Conservation (phyloP, 148 eudicot genomes). For the Chenopodium berlandieri region DNA sequence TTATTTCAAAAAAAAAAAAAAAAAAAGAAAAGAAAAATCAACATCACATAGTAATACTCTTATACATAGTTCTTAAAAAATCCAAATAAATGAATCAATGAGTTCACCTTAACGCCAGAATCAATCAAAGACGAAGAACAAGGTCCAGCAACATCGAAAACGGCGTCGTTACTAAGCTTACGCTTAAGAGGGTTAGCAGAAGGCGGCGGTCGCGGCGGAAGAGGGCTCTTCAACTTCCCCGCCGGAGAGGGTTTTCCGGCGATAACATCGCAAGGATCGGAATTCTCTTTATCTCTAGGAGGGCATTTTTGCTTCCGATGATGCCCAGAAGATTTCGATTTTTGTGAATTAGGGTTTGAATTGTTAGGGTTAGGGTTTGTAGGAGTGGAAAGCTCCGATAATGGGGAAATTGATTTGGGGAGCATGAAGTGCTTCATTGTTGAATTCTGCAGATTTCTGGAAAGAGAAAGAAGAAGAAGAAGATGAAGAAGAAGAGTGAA, state of each 20-base stretch:
- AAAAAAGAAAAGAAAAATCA: too few species aligned
- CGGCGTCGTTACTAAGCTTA: slow-evolving; percentile 24
- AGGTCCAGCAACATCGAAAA: slow-evolving; percentile 11
- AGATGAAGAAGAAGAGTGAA: slow-evolving; percentile 9
- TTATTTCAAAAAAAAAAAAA: not conserved
- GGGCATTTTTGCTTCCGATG: slow-evolving; percentile 48
- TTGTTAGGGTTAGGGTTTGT: slow-evolving; percentile 40
- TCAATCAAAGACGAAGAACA: slow-evolving; percentile 43
- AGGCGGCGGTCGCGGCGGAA: slow-evolving; percentile 29
- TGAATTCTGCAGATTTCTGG: not conserved
- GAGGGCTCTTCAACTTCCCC: slow-evolving; percentile 24
- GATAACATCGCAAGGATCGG: slow-evolving; percentile 34
- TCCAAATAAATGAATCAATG: not conserved
- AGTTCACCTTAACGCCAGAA: slow-evolving; percentile 69
- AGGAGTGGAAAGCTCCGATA: slow-evolving; percentile 32
- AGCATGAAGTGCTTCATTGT: slow-evolving; percentile 68
- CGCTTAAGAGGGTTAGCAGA: slow-evolving; percentile 28
- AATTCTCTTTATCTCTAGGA: slow-evolving; percentile 54
- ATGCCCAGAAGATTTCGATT: slow-evolving; percentile 22
- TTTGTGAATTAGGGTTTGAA: slow-evolving; percentile 60
- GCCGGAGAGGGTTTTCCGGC: slow-evolving; percentile 24
- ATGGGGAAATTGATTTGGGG: slow-evolving; percentile 44
- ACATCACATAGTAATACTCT: too few species aligned
- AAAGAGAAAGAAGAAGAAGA: slow-evolving; percentile 8
- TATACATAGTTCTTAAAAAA: not conserved